Base-by-base conservation (phyloP, 179 eudicot species). In the Drosera spatulata region DNA sequence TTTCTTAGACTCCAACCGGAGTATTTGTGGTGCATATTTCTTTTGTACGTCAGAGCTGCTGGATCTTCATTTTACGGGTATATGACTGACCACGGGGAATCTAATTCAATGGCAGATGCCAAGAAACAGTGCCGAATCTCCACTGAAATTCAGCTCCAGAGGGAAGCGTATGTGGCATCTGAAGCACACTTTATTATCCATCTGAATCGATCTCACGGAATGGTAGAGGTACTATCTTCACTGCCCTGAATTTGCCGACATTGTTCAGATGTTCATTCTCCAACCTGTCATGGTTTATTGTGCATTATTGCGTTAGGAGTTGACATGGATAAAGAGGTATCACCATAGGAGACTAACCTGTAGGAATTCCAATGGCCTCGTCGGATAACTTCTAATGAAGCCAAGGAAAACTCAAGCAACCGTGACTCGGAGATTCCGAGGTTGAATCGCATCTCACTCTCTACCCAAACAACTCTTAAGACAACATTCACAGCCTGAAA, bases 341-440 rank as follows among this genome's bases (percentile, higher is more conserved):
- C 49, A 46, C 1, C 9, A 46, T 46, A 46, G 10, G 10, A 45
- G 10, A 45, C 4, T 4, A 73, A 93, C 99, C 99, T 84, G 63
- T 93, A 93, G 69, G 79, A 89, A 66, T 93, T 93, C 99, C 99
- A 93, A 66, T 93, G 99, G 6, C 99, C 95, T n/a, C 97, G 97
- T 11, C 97, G 93, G 37, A 93, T 75, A 43, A 93, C 95, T 22
- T 22, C 33, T 22, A 22, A 22, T 22, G 33, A 22, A 22, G 33
- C 1, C 33, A 22, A 22, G 1, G 81, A 89, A 97, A n/a, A 93
- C 58, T 3, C 97, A 89, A 69, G 76, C 66, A 93, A 45, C 38
- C 84, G 71, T 3, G 85, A 77, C 66, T 89, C 86, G 37, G 86
- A 56, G 43, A 55, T 53, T n/a, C 91, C 87, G 12, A 77, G 41